Conservation (phyloP, 805 yeast species). For the Candida ovalis region DNA sequence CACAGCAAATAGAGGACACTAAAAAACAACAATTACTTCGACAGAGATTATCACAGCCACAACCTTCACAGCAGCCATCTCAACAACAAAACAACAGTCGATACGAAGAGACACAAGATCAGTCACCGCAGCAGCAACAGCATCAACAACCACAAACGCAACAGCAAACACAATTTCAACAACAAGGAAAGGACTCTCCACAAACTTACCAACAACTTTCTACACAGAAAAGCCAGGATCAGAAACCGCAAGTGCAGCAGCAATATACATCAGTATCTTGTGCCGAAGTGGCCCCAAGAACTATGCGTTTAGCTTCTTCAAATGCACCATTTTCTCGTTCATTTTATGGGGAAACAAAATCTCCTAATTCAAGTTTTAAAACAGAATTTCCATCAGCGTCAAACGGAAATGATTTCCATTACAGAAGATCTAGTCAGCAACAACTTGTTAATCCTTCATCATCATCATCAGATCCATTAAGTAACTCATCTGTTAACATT, state of each 20-base stretch:
- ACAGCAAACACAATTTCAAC: too few relatives aligned
- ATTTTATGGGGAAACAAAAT: not conserved
- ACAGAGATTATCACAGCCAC: too few relatives aligned
- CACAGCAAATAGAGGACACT: too few relatives aligned
- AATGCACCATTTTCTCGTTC: not conserved
- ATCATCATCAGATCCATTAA: not conserved
- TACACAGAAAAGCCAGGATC: not conserved
- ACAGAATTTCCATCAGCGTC: not conserved
- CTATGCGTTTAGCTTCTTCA: not conserved
- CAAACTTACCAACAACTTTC: not conserved
- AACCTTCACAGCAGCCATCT: too few relatives aligned
- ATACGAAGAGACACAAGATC: too few relatives aligned
- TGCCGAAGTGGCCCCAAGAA: conserved; percentile 23
- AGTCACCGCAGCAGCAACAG: too few relatives aligned
- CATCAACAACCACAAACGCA: too few relatives aligned
- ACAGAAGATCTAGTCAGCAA: not conserved
- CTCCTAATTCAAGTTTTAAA: not conserved
- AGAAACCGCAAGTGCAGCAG: not conserved
- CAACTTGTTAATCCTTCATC: not conserved
- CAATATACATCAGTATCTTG: conserved; percentile 16
- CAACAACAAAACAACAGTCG: not conserved
- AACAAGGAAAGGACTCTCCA: not conserved
- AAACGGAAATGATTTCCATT: not conserved
- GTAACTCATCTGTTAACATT: not conserved
- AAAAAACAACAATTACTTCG: not conserved